A percentile compares a stretch with the other conserved stretches of the same genome.
phyloP scores from a whole-genome alignment of 1,284 basidiomycete species.

The Trichosporon inkin region DNA sequence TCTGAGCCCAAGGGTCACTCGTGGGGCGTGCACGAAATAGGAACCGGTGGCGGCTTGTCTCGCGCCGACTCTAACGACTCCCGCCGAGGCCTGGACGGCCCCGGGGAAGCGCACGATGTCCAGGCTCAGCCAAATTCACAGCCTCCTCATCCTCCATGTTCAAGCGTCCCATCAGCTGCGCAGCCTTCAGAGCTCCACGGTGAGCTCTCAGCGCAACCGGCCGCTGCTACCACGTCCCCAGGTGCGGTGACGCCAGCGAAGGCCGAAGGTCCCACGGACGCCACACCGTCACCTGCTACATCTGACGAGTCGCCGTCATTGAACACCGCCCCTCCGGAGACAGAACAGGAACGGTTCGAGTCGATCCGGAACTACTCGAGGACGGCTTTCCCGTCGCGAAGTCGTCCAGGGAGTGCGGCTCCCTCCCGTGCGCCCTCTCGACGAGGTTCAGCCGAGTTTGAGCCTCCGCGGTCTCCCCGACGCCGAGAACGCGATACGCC shows the following conservation, averaged over 20 bases:
- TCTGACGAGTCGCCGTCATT: conserved; percentile 1
- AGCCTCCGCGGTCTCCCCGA: conserved; percentile 39
- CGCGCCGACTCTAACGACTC: not conserved
- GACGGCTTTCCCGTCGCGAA: conserved; percentile 10
- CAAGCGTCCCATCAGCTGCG: not conserved
- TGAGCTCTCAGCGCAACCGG: not conserved
- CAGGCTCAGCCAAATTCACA: not conserved
- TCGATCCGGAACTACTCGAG: conserved; percentile 38
- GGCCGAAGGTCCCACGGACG: not conserved
- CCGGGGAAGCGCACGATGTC: not conserved
- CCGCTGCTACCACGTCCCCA: not conserved
- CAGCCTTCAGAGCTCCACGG: not conserved
- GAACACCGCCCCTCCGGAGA: conserved; percentile 15
- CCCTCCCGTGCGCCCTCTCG: conserved; percentile 15
- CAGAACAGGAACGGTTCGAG: conserved; percentile 28
- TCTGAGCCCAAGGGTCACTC: conserved; percentile 10
- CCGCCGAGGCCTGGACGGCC: not conserved
- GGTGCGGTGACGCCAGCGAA: no score
- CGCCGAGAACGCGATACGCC: conserved; percentile 37
- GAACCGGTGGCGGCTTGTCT: conserved; percentile 17
- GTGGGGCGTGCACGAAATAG: conserved; percentile 32
- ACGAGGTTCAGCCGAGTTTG: conserved; percentile 16
- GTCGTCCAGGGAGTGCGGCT: conserved; percentile 5
- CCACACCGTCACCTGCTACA: conserved; percentile 20
- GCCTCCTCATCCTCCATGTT: not conserved